These are phyloP conservation scores for Rugiboletus extremiorientalis DNA, from an alignment of 1,284 basidiomycete genomes.

Conservation along the genomic window DNA sequence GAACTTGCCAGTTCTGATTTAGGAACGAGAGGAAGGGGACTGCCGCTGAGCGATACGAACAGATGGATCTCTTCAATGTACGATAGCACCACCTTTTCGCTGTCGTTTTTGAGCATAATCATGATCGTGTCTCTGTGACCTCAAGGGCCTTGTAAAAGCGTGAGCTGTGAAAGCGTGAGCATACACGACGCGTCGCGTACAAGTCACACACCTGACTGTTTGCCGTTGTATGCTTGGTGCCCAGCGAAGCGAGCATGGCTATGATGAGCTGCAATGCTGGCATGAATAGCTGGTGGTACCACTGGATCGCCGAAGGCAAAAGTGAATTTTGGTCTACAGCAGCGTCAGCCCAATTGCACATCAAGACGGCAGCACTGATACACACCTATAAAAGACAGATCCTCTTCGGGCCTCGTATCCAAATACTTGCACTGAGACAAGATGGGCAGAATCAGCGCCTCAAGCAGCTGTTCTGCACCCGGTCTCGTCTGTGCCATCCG, in stretches of 20 bases:
- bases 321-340: constrained; percentile 77
- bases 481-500: constrained; percentile 79
- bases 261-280: constrained; percentile 82
- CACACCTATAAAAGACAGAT: constrained; percentile 81
- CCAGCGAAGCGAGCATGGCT: constrained; percentile 67
- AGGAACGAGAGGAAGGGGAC: constrained; percentile 66
- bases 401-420: constrained; percentile 77
- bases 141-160: constrained; percentile 57
- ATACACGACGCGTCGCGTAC: not conserved
- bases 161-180: not conserved
- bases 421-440: constrained; percentile 87
- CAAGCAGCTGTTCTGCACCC: constrained; percentile 86
- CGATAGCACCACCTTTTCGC: constrained; percentile 60
- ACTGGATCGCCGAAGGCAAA: constrained; percentile 82
- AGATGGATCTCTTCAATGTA: constrained; percentile 77
- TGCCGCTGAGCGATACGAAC: constrained; percentile 67
- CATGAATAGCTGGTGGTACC: constrained; percentile 87
- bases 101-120: constrained; percentile 74
- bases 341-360: not conserved
- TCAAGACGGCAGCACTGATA: not conserved
- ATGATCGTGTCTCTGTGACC: constrained; percentile 78
- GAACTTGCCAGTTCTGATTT: constrained; percentile 75
- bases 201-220: constrained; percentile 57
- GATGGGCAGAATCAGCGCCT: constrained; percentile 76
- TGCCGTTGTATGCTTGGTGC: constrained; percentile 61